A percentile compares a stretch with the other conserved stretches of the same genome.
Conservation (phyloP, 2,329 filamentous ascomycete genomes). For the Penicillium sp. region DNA sequence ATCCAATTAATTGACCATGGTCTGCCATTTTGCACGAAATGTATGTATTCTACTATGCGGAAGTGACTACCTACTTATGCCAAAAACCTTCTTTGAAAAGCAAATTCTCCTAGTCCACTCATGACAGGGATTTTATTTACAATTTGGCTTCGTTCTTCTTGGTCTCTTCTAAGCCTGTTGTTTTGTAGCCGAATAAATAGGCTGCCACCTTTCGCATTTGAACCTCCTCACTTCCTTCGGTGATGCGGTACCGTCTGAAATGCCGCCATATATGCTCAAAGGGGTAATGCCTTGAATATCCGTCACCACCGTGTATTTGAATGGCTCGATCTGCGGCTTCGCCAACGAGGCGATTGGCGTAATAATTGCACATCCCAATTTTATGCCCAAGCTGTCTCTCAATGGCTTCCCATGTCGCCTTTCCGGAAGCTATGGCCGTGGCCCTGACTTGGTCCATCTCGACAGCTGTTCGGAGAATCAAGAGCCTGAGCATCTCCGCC, state of each 20-base stretch:
- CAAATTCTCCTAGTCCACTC: neutral
- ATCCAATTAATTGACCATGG: no score
- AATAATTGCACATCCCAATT: neutral
- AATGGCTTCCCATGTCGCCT: neutral
- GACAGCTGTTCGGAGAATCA: neutral
- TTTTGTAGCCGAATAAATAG: neutral
- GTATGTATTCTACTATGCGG: no score
- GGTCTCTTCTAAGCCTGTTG: neutral
- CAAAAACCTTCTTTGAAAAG: no score
- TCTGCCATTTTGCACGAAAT: no score
- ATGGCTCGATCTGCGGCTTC: neutral
- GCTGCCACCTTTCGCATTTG: neutral
- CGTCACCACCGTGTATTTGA: neutral
- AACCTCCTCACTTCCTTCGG: neutral
- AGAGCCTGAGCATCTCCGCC: neutral
- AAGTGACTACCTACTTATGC: no score
- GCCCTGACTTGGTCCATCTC: neutral
- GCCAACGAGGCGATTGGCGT: neutral
- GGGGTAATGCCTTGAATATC: neutral
- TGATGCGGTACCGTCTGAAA: neutral
- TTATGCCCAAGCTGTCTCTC: neutral
- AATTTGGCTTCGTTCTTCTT: neutral
- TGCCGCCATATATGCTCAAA: neutral
- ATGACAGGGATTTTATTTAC: neutral
- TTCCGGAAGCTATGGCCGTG: neutral